Evolutionary conservation across 2,329 filamentous ascomycete genomes (phyloP).

Genomic region (Lomentospora prolificans): DNA sequence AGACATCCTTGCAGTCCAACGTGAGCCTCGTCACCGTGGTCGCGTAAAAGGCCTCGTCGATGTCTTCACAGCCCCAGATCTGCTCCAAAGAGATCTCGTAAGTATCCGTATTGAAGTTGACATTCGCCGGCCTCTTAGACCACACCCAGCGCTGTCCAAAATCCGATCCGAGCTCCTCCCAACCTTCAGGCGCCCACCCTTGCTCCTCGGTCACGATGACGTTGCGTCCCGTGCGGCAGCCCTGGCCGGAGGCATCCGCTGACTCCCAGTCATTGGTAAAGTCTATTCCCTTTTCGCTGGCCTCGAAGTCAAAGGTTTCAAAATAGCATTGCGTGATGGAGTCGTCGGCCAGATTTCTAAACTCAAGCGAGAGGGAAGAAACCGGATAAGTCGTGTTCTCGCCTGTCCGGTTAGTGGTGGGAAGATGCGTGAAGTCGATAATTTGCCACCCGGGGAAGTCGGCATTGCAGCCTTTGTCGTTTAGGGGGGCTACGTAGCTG

Average conservation of each 20-base stretch:
- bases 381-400: not conserved
- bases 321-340: not conserved
- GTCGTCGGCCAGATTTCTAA: not conserved
- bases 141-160: not conserved
- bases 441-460: not conserved
- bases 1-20: not conserved
- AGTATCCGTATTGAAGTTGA: not conserved
- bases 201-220: not conserved
- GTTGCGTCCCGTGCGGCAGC: not conserved
- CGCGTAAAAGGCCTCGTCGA: not conserved
- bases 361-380: not conserved
- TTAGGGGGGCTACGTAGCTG: not conserved
- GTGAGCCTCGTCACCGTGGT: not conserved
- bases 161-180: not conserved
- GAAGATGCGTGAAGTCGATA: not conserved
- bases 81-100: not conserved
- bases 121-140: not conserved
- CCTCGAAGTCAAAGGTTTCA: not conserved
- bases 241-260: not conserved
- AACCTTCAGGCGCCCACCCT: not conserved
- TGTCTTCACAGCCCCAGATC: not conserved
- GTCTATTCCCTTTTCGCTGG: not conserved
- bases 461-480: not conserved
- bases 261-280: not conserved
- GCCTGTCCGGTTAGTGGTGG: not conserved